These are phyloP conservation scores for Oryza rufipogon DNA, from an alignment of 176 grass and related monocot species.

Conservation along the genomic window DNA sequence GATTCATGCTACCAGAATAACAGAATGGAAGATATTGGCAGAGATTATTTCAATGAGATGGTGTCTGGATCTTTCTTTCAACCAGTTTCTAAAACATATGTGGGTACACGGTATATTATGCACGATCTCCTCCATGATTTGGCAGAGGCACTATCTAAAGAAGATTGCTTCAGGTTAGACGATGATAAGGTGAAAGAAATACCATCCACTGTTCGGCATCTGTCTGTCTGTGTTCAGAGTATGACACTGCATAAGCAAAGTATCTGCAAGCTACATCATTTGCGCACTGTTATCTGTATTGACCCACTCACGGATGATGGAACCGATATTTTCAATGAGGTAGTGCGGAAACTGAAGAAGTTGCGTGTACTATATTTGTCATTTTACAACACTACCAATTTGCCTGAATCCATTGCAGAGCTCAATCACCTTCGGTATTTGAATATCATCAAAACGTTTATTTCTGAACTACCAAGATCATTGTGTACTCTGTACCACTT, in stretches of 20 bases:
- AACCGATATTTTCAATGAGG: neutral
- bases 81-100: too few species aligned
- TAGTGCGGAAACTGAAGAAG: neutral
- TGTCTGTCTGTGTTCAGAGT: neutral
- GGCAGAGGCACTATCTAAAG: neutral
- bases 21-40: neutral
- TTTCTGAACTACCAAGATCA: neutral
- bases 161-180: conserved; percentile 36
- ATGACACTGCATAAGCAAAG: neutral
- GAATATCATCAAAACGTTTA: neutral
- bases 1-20: neutral
- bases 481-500: too few species aligned
- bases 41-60: neutral
- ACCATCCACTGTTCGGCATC: neutral
- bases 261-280: neutral
- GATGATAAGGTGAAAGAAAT: conserved; percentile 17
- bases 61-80: neutral
- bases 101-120: neutral
- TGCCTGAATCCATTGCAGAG: conserved; percentile 1
- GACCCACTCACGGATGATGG: neutral
- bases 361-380: neutral
- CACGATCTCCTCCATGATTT: neutral
- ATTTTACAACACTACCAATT: neutral
- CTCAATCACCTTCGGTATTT: conserved; percentile 30
- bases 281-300: conserved; percentile 33